Percentiles rank a stretch among this genome's conserved stretches.
Evolutionary conservation across 495 filamentous ascomycete genomes (phyloP).

Genomic region (Aspergillus carlsbadensis): DNA sequence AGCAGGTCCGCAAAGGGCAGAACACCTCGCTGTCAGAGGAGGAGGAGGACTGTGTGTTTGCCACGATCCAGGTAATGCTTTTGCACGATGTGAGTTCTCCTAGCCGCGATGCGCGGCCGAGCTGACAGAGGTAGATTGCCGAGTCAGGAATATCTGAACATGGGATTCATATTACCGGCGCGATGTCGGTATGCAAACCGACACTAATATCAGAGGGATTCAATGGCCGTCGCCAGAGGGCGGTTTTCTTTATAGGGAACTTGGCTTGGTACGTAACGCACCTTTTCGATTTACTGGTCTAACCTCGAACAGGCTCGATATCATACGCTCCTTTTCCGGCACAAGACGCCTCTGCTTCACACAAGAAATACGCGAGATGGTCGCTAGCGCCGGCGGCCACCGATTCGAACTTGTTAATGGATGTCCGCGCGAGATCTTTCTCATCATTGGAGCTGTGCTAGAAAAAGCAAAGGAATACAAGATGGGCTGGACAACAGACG

Average conservation of each 20-base stretch:
- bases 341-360: slow-evolving; percentile 35
- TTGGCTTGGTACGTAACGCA: slow-evolving; percentile 31
- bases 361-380: slow-evolving; percentile 30
- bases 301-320: slow-evolving; percentile 30
- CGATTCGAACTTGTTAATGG: slow-evolving; percentile 40
- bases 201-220: slow-evolving; percentile 29
- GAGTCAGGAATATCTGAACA: slow-evolving; percentile 38
- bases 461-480: slow-evolving; percentile 35
- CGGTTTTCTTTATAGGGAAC: slow-evolving; percentile 40
- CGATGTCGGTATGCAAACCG: slow-evolving; percentile 38
- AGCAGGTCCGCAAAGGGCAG: slow-evolving; percentile 28
- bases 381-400: slow-evolving; percentile 27
- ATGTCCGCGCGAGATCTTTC: slow-evolving; percentile 33
- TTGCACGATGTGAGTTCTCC: slow-evolving; percentile 37
- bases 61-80: slow-evolving; percentile 39
- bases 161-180: slow-evolving; percentile 40
- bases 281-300: background rate
- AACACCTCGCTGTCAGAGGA: slow-evolving; percentile 26
- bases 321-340: slow-evolving; percentile 36
- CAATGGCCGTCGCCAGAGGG: slow-evolving; percentile 25
- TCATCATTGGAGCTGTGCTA: slow-evolving; percentile 33
- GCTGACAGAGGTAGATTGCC: slow-evolving; percentile 26
- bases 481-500: slow-evolving; percentile 17
- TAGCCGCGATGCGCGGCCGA: background rate
- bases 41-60: slow-evolving; percentile 36